Conservation (phyloP, 1,284 basidiomycete species). For the Trichosporon asahii region DNA sequence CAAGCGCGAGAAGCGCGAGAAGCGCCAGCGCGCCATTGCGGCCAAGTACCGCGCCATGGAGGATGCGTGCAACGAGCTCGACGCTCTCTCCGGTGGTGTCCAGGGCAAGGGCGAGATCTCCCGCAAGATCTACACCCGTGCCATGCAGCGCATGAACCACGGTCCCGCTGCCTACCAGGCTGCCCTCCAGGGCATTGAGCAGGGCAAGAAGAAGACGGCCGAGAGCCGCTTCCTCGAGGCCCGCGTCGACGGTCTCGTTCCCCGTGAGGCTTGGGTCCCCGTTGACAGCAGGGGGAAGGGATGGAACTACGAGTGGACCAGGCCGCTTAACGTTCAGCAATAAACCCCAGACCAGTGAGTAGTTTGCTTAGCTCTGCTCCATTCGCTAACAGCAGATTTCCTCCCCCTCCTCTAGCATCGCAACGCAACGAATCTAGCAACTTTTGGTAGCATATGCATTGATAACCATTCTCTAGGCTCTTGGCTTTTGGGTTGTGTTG, state of each 20-base stretch:
- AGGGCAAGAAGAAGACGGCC: constrained; percentile 61
- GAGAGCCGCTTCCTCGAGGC: constrained; percentile 69
- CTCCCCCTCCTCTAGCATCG: neutral
- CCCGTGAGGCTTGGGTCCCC: constrained; percentile 55
- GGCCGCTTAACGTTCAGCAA: constrained; percentile 28
- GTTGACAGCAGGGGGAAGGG: constrained; percentile 48
- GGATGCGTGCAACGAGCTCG: constrained; percentile 74
- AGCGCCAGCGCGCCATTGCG: constrained; percentile 62
- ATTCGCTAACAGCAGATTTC: constrained; percentile 5
- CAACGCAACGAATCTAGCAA: constrained; percentile 11
- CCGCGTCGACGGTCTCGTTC: constrained; percentile 75
- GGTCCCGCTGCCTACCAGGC: constrained; percentile 31
- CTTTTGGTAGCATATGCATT: constrained; percentile 14
- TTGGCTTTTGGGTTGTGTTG: neutral
- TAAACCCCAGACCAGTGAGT: neutral
- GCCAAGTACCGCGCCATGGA: constrained; percentile 74
- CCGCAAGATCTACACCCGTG: constrained; percentile 62
- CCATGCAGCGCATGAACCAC: constrained; percentile 65
- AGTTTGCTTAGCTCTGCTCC: neutral
- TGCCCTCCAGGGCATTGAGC: constrained; percentile 21
- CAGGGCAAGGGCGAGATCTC: constrained; percentile 18
- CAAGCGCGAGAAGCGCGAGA: constrained; percentile 68
- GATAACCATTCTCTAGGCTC: constrained; percentile 10
- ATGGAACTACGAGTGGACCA: constrained; percentile 50
- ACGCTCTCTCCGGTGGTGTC: constrained; percentile 50